Conservation (phyloP, 495 filamentous ascomycete species). For the Monascus purpureus region DNA sequence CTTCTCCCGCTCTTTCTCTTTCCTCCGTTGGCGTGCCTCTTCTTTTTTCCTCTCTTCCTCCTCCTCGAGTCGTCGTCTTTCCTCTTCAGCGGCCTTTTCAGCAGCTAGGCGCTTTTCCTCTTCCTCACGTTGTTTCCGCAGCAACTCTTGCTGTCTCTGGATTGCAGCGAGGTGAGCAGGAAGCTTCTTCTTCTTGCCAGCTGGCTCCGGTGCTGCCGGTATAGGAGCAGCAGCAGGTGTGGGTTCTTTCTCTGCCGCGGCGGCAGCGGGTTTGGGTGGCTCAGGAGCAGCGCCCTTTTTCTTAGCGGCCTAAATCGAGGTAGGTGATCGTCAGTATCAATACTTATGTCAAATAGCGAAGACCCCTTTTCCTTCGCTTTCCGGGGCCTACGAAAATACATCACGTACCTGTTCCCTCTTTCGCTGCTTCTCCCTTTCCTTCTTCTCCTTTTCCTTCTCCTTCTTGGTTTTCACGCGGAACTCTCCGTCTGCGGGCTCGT, state of each 20-base stretch:
- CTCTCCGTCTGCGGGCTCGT: conserved; percentile 42
- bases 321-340: conserved; percentile 1
- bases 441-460: conserved; percentile 91
- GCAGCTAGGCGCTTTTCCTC: conserved; percentile 52
- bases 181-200: conserved; percentile 87
- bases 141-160: conserved; percentile 83
- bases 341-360: neutral
- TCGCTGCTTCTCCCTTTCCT: conserved; percentile 81
- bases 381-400: no score
- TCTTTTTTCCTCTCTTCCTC: conserved; percentile 66
- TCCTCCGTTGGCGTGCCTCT: conserved; percentile 64
- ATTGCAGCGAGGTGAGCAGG: conserved; percentile 64
- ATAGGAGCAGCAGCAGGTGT: conserved; percentile 18
- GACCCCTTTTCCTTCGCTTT: no score
- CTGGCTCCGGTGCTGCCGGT: conserved; percentile 35
- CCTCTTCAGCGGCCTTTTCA: conserved; percentile 58
- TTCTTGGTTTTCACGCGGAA: conserved; percentile 82
- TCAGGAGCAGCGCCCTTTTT: conserved; percentile 31
- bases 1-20: conserved; percentile 90
- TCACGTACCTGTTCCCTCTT: conserved; percentile 79
- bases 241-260: conserved; percentile 38
- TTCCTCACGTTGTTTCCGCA: conserved; percentile 63
- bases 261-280: conserved; percentile 26
- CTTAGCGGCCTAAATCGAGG: conserved; percentile 44
- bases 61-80: conserved; percentile 48